phyloP scores from a whole-genome alignment of 2,329 filamentous ascomycete genomes.

The Fusarium hostae region DNA sequence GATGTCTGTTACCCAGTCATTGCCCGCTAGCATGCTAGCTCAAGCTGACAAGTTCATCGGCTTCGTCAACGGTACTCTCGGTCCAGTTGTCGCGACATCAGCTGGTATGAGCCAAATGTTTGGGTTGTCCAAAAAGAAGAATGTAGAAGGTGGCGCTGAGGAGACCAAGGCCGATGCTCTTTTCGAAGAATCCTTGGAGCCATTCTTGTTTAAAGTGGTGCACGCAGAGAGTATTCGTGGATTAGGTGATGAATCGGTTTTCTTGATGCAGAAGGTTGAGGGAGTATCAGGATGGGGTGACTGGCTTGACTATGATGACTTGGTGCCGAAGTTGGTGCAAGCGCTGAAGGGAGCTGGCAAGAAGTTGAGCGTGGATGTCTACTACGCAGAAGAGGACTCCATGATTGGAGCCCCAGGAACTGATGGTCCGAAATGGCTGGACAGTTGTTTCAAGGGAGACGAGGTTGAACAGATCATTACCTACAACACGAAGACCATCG shows the following conservation, averaged over 20 bases:
- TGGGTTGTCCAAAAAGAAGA: neutral
- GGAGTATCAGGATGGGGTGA: conserved; percentile 9
- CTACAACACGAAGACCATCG: neutral
- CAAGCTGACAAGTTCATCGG: conserved; percentile 25
- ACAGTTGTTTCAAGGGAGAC: conserved; percentile 7
- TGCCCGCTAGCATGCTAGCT: neutral
- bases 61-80: conserved; percentile 12
- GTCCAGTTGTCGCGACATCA: conserved; percentile 9
- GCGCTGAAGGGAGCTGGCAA: neutral
- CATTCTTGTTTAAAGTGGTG: conserved; percentile 1
- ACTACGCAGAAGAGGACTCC: conserved; percentile 17
- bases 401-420: conserved; percentile 13
- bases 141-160: neutral
- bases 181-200: conserved; percentile 2
- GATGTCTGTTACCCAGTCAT: conserved; percentile 5
- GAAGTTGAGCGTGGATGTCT: conserved; percentile 9
- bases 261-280: conserved; percentile 25
- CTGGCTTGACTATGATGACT: conserved; percentile 20
- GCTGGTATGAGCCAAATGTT: conserved; percentile 20
- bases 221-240: conserved; percentile 10
- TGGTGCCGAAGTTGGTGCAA: neutral
- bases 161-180: neutral
- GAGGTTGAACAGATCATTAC: neutral
- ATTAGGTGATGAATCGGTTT: conserved; percentile 10
- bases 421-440: conserved; percentile 4